Base-by-base conservation (phyloP, 495 filamentous ascomycete genomes). In the Penicillium tannophilum region DNA sequence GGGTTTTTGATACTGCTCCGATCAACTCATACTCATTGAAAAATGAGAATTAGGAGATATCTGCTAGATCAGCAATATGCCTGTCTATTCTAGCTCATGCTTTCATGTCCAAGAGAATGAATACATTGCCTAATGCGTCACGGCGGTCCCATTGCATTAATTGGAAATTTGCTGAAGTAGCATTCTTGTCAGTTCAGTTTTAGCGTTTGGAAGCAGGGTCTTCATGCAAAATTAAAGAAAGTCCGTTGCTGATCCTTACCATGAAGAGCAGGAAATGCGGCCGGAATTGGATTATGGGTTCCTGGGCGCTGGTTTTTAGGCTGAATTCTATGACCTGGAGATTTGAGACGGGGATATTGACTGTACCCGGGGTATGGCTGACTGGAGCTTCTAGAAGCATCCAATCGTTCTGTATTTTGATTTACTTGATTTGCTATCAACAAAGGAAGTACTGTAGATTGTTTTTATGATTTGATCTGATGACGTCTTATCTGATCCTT, bases 401-500 rank as follows among this genome's bases (percentile, higher is more conserved):
- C 3, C 33, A 36, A 36, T 4, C 9, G 10, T 36, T 36, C 4
- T 36, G 12, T 14, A 36, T 4, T 12, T 36, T 4, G 12, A 36
- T 12, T 14, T 1, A 12, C 9, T 12, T 36, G 9, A 4, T 12
- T 4, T 36, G 3, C 4, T 14, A 14, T 36, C 33, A 36, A 36
- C 9, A 36, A 36, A 36, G 33, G 1, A 36, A 36, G 33, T n/a
- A n/a, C n/a, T n/a, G n/a, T 36, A 36, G 10, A 11, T 14, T 36
- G 10, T 36, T 36, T 36, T 9, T 12, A 12, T 36, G 33, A 14
- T 36, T 36, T 14, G 33, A 36, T 36, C 12, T 9, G 33, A 36
- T 36, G 26, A 19, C 44, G 7, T 47, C 44, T 62, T 6, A n/a
- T 14, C 23, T 36, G 41, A 41, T 41, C 39, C 39, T 50, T 39